These are phyloP conservation scores for Polyrhizophydium stewartii DNA, from an alignment of 371 early-diverging fungal species.

Conservation along the genomic window DNA sequence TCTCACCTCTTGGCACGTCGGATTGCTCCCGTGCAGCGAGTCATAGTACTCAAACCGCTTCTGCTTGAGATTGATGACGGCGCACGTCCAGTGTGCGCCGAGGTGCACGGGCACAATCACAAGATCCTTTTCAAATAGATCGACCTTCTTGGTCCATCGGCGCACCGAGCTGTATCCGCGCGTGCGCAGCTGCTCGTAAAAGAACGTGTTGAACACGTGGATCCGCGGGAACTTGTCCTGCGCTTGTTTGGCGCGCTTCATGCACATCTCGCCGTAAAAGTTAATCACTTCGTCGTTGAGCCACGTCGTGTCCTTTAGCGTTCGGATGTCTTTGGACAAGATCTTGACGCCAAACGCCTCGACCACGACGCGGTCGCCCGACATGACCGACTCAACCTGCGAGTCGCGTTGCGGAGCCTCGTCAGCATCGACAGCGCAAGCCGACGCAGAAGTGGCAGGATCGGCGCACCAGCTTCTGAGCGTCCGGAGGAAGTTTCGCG, in stretches of 20 bases:
- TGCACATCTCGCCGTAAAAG: slow-evolving; percentile 76
- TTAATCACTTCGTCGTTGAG: slow-evolving; percentile 92
- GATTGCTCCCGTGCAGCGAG: slow-evolving; percentile 66
- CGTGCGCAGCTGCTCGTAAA: slow-evolving; percentile 63
- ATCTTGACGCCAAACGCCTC: slow-evolving; percentile 62
- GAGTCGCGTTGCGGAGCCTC: too few relatives aligned
- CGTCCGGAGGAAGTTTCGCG: too few relatives aligned
- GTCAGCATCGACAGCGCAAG: too few relatives aligned
- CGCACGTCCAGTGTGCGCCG: slow-evolving; percentile 86
- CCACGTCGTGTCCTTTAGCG: slow-evolving; percentile 76
- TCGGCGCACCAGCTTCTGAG: too few relatives aligned
- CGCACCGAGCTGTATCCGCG: slow-evolving; percentile 70
- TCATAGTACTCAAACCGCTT: slow-evolving; percentile 82
- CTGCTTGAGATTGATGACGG: slow-evolving; percentile 67
- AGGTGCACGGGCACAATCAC: slow-evolving; percentile 88
- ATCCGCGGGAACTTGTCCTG: slow-evolving; percentile 46
- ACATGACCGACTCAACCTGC: slow-evolving; percentile 6
- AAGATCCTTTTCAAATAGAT: slow-evolving; percentile 75
- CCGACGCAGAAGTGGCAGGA: too few relatives aligned
- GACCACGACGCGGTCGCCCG: slow-evolving; percentile 7
- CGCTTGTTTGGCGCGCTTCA: slow-evolving; percentile 51
- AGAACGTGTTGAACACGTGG: slow-evolving; percentile 86
- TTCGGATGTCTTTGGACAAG: slow-evolving; percentile 59
- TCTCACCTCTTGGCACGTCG: slow-evolving; percentile 39
- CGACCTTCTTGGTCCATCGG: slow-evolving; percentile 81